Conservation (phyloP, 768 basidiomycete species). For the Tricholoma furcatifolium region DNA sequence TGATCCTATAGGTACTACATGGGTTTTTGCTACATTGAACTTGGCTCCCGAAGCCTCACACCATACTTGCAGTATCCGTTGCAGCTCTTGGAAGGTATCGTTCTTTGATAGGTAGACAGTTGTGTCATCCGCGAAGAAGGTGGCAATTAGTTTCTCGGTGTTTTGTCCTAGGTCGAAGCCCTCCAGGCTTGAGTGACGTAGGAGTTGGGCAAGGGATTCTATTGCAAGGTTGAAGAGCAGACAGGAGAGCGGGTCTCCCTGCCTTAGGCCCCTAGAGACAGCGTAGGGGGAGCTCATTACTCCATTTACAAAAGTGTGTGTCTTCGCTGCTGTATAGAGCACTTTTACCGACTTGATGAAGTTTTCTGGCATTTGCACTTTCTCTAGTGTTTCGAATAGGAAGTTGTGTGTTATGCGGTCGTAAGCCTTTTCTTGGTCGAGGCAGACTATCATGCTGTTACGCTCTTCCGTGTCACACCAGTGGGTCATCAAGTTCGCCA, state of each 20-base stretch:
- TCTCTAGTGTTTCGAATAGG: not conserved
- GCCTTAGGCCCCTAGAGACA: conserved; percentile 15
- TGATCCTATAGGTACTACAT: conserved; percentile 32
- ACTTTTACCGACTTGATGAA: conserved; percentile 14
- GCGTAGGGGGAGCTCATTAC: no score
- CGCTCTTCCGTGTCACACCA: no score
- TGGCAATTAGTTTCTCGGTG: conserved; percentile 4
- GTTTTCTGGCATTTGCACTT: conserved; percentile 9
- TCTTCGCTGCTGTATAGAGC: conserved; percentile 13
- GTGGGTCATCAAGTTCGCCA: no score
- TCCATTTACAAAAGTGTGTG: conserved; percentile 7
- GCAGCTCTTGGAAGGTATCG: conserved; percentile 25
- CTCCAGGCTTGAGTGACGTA: conserved; percentile 27
- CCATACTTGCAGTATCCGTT: conserved; percentile 22
- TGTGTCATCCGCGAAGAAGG: conserved; percentile 35
- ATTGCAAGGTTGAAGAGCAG: conserved; percentile 36
- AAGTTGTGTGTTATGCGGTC: not conserved
- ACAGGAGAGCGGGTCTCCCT: conserved; percentile 40
- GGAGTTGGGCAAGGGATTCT: no score
- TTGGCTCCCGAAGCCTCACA: no score
- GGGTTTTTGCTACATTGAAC: no score
- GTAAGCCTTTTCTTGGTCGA: no score
- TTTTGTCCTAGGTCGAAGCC: conserved; percentile 23
- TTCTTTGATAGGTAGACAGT: no score
- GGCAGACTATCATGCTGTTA: no score